These are phyloP conservation scores for Monilinia vaccinii-corymbosi DNA, from an alignment of 2,329 filamentous ascomycete genomes.

Conservation along the genomic window DNA sequence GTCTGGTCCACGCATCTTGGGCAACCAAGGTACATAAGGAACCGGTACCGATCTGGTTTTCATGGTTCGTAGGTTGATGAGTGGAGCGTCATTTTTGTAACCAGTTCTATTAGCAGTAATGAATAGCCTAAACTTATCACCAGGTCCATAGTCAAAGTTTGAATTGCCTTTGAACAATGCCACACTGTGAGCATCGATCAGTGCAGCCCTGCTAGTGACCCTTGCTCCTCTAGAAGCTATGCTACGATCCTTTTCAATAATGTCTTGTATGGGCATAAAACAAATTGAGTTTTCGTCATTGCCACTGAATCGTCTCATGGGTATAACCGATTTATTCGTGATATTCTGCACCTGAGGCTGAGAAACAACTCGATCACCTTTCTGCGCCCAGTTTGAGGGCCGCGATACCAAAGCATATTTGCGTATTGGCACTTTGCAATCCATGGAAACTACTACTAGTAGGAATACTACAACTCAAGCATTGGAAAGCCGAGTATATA, in stretches of 20 bases:
- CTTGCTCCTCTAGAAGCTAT: slow-evolving; percentile 12
- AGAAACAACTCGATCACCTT: slow-evolving; percentile 16
- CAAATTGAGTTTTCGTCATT: slow-evolving; percentile 18
- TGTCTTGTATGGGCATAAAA: slow-evolving; percentile 18
- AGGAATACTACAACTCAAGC: not conserved
- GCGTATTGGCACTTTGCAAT: slow-evolving; percentile 17
- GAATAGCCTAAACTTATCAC: slow-evolving; percentile 20
- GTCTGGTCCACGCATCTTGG: slow-evolving; percentile 13
- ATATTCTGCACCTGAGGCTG: slow-evolving; percentile 19
- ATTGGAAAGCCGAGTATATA: not conserved
- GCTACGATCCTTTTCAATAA: slow-evolving; percentile 20
- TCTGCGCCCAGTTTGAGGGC: slow-evolving; percentile 17
- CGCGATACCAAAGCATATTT: slow-evolving; percentile 18
- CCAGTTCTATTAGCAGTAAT: slow-evolving; percentile 5
- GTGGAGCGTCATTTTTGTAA: slow-evolving; percentile 11
- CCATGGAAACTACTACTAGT: not conserved
- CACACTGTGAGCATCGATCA: slow-evolving; percentile 18
- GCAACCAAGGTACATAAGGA: slow-evolving; percentile 22
- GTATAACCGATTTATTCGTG: slow-evolving; percentile 11
- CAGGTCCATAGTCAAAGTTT: slow-evolving; percentile 13
- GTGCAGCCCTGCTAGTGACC: slow-evolving; percentile 5
- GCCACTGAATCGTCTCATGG: slow-evolving; percentile 16
- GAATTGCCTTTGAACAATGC: slow-evolving; percentile 14
- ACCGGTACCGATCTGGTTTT: slow-evolving; percentile 14
- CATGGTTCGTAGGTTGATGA: slow-evolving; percentile 22